These are phyloP conservation scores for Pelargonium nanum DNA, from an alignment of 345 rosid species.

Conservation along the genomic window DNA sequence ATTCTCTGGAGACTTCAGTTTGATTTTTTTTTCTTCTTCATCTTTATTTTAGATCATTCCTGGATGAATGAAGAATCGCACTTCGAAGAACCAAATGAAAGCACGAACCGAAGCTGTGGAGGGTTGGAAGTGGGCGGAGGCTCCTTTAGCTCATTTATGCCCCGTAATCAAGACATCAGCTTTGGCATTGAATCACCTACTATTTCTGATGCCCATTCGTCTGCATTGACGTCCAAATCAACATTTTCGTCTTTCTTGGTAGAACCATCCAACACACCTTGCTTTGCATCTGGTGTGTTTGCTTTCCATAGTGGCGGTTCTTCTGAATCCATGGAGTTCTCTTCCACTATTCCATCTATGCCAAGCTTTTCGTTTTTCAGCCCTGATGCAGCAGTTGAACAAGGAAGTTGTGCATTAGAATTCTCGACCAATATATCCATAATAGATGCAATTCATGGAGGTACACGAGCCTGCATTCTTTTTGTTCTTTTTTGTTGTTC, in stretches of 20 bases:
- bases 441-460: constrained; percentile 18
- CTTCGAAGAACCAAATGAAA: constrained; percentile 11
- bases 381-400: constrained; percentile 21
- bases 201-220: constrained; percentile 24
- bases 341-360: constrained; percentile 36
- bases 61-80: constrained; percentile 35
- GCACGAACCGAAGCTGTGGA: constrained; percentile 12
- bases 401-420: constrained; percentile 12
- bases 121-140: constrained; percentile 25
- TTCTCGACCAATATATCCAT: constrained; percentile 9
- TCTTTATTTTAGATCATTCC: constrained; percentile 27
- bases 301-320: constrained; percentile 25
- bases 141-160: constrained; percentile 23
- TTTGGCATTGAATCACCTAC: constrained; percentile 35
- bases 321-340: constrained; percentile 24
- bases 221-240: constrained; percentile 33
- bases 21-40: not conserved
- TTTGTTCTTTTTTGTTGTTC: constrained; percentile 1
- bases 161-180: constrained; percentile 52
- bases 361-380: constrained; percentile 56
- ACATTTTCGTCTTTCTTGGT: constrained; percentile 35
- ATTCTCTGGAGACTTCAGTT: not conserved
- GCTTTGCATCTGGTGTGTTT: constrained; percentile 27
- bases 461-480: constrained; percentile 16
- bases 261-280: constrained; percentile 36